A percentile compares a stretch with the other conserved stretches of the same genome.
phyloP scores from a whole-genome alignment of 1,284 basidiomycete species.

The Stereum hirsutum region DNA sequence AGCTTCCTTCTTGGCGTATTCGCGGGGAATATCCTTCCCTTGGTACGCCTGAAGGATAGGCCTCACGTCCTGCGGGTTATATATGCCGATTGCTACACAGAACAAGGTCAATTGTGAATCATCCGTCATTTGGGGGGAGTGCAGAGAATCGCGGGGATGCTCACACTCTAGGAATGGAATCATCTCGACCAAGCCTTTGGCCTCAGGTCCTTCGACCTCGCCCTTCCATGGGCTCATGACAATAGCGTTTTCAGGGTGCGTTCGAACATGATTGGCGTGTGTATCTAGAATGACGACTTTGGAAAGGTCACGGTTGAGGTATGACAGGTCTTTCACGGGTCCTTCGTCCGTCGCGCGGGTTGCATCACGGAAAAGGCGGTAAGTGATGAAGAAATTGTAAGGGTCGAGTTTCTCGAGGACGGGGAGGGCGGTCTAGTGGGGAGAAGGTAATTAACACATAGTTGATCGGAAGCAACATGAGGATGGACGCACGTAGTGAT shows the following conservation, averaged over 20 bases:
- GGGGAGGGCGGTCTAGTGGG: conserved; percentile 72
- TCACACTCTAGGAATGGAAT: conserved; percentile 96
- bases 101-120: conserved; percentile 8
- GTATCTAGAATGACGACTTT: conserved; percentile 60
- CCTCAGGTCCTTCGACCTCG: conserved; percentile 57
- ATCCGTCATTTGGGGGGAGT: background rate
- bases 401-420: conserved; percentile 93
- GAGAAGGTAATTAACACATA: background rate
- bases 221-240: conserved; percentile 87
- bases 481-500: conserved; percentile 57
- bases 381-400: conserved; percentile 83
- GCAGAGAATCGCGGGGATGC: conserved; percentile 16
- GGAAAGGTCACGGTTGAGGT: conserved; percentile 12
- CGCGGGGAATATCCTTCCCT: conserved; percentile 82
- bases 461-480: background rate
- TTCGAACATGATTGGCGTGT: conserved; percentile 63
- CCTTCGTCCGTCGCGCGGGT: conserved; percentile 70
- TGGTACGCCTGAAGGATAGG: conserved; percentile 80
- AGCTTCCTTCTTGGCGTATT: conserved; percentile 84
- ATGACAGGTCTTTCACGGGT: conserved; percentile 57
- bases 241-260: conserved; percentile 89
- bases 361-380: conserved; percentile 87
- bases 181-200: conserved; percentile 79
- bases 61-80: conserved; percentile 78
- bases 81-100: conserved; percentile 76